These are phyloP conservation scores for Boletus huronensis DNA, from an alignment of 768 basidiomycete genomes.

Conservation along the genomic window DNA sequence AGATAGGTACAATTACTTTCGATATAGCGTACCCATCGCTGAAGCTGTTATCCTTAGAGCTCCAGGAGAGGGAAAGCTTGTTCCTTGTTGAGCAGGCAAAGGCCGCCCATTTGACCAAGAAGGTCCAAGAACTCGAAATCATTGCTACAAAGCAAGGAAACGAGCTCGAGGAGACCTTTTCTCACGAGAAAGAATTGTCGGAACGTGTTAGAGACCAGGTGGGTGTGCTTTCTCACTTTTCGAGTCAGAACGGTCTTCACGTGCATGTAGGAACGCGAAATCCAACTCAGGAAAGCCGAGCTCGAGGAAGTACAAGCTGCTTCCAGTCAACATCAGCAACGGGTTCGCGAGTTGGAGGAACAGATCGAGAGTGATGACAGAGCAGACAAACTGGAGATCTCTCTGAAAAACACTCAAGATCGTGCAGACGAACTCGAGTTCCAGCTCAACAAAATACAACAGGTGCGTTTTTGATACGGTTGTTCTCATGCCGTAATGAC, in stretches of 20 bases:
- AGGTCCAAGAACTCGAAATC: conserved; percentile 41
- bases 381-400: conserved; percentile 66
- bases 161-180: conserved; percentile 34
- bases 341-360: conserved; percentile 71
- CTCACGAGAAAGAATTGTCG: conserved; percentile 52
- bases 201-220: conserved; percentile 34
- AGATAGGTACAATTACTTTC: conserved; percentile 48
- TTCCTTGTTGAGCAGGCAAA: conserved; percentile 44
- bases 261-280: conserved; percentile 61
- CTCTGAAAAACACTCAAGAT: conserved; percentile 75
- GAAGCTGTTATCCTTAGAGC: conserved; percentile 32
- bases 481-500: not conserved
- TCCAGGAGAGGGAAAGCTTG: conserved; percentile 39
- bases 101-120: conserved; percentile 38
- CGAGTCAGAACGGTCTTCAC: not conserved
- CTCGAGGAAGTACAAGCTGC: conserved; percentile 51
- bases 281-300: conserved; percentile 58
- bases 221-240: not conserved
- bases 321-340: conserved; percentile 51
- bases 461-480: conserved; percentile 42
- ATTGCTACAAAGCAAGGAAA: conserved; percentile 39
- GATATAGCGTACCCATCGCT: not conserved
- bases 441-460: conserved; percentile 73
- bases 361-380: conserved; percentile 83
- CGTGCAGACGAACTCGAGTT: conserved; percentile 82